These are phyloP conservation scores for Leccinum uliginosum DNA, from an alignment of 768 basidiomycete species.

Conservation along the genomic window DNA sequence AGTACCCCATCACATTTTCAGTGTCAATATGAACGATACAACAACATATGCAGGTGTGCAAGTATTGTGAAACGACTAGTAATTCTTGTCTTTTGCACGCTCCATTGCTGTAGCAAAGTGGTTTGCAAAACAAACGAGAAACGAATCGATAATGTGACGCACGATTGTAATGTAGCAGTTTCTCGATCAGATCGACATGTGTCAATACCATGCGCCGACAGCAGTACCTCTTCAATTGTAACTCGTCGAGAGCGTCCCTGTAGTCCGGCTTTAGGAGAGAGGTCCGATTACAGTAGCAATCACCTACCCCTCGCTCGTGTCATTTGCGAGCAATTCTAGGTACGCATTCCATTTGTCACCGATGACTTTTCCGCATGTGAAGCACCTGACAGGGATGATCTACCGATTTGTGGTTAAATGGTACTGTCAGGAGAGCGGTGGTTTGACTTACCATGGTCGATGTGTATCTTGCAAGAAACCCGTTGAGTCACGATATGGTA, in stretches of 20 bases:
- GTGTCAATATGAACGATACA: background rate
- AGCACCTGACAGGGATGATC: conserved; percentile 97
- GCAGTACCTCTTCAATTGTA: conserved; percentile 91
- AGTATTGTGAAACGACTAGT: conserved; percentile 1
- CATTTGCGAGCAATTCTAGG: conserved; percentile 72
- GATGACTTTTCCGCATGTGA: conserved; percentile 95
- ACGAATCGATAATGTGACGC: conserved; percentile 29
- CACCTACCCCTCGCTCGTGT: conserved; percentile 84
- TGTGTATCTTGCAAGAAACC: background rate
- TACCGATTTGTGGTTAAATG: conserved; percentile 25
- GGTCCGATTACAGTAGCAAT: background rate
- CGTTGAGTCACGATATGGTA: background rate
- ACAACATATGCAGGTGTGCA: background rate
- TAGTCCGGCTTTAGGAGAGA: background rate
- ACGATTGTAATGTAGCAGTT: conserved; percentile 96
- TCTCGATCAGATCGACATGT: conserved; percentile 97
- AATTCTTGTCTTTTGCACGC: conserved; percentile 28
- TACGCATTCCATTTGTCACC: conserved; percentile 95
- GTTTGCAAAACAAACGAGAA: background rate
- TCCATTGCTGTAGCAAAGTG: conserved; percentile 27
- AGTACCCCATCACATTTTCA: background rate
- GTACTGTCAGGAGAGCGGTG: background rate
- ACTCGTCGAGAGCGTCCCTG: conserved; percentile 85
- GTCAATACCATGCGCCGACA: conserved; percentile 97
- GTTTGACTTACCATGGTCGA: conserved; percentile 22